Evolutionary conservation across 2,329 filamentous ascomycete genomes (phyloP), one percentile per base, ranked within the genome.

Genomic region (Dissoconium aciculare): DNA sequence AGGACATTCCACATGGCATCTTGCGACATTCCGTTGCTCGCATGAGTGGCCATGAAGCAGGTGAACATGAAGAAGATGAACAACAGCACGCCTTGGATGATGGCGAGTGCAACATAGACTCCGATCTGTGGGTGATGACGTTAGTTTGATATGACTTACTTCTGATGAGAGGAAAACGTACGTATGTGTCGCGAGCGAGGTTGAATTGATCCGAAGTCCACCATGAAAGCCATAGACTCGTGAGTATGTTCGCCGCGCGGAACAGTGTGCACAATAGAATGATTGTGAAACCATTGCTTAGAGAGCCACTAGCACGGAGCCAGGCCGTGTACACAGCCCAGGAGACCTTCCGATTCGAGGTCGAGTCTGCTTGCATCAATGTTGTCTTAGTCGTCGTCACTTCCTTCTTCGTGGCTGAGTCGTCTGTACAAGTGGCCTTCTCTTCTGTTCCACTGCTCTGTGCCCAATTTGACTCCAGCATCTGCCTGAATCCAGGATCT

Each of bases 171-270:
- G n/a, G n/a, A n/a, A n/a, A n/a, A n/a, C n/a, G n/a, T n/a, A n/a
- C n/a, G 56, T 69, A 51, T 15, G 66, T 57, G 2, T 76, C 81
- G 9, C 62, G 69, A 0, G 67, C 63, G 36, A 78, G 69, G 5
- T 65, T 60, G 42, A 78, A 93, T 49, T 78, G 76, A 52, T 83
- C 58, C 1, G 79, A 81, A 1, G 82, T 91, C 87, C 87, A 95
- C 60, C 75, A 95, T 0, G 84, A 89, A 1, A 95, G 69, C 87
- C 87, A 95, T 32, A 95, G 58, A 47, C 78, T 85, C 8, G 84
- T 93, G 42, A 72, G 67, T 40, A 95, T 87, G 49, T 92, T 94
- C 38, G 79, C 69, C 5, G 76, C 82, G 49, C 93, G 84, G 0
- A 80, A 74, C 6, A 84, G 49, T 4, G 81, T 52, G 8, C 92